These are phyloP conservation scores for Immersiporthe knoxdaviesiana DNA, from an alignment of 2,329 filamentous ascomycete genomes.

Conservation along the genomic window DNA sequence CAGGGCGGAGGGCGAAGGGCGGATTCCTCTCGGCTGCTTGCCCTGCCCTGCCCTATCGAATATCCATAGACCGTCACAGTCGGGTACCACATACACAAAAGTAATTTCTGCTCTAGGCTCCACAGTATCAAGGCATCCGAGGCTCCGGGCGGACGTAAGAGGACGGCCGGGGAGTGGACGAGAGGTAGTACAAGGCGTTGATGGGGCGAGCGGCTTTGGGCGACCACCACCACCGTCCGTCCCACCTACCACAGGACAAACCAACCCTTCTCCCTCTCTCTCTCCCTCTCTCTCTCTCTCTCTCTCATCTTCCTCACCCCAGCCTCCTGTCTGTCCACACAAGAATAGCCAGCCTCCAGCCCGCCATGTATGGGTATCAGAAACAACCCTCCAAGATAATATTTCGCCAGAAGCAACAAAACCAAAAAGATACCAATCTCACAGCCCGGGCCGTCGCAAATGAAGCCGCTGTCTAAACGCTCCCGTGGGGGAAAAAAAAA, in stretches of 20 bases:
- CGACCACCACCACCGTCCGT: not conserved
- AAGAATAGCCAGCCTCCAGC: not conserved
- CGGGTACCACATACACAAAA: not conserved
- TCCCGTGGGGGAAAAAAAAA: not conserved
- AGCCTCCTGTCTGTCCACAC: not conserved
- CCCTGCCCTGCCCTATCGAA: not conserved
- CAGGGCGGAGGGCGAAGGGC: not conserved
- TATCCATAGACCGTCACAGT: slow-evolving; percentile 2
- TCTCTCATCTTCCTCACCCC: not conserved
- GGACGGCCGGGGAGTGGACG: not conserved
- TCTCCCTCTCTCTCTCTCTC: too few species aligned
- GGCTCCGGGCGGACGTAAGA: not conserved
- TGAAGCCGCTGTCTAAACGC: not conserved
- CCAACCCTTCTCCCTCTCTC: not conserved
- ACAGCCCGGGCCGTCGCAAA: not conserved
- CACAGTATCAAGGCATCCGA: not conserved
- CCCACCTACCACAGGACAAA: not conserved
- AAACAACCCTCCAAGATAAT: not conserved
- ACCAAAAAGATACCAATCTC: not conserved
- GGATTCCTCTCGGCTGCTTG: not conserved
- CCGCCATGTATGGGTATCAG: not conserved
- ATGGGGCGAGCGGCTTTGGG: not conserved
- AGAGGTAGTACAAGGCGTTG: not conserved
- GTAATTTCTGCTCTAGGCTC: not conserved
- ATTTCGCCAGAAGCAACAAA: not conserved